Base-by-base conservation (phyloP, 1,284 basidiomycete species). In the Apiotrichum mycotoxinovorans region DNA sequence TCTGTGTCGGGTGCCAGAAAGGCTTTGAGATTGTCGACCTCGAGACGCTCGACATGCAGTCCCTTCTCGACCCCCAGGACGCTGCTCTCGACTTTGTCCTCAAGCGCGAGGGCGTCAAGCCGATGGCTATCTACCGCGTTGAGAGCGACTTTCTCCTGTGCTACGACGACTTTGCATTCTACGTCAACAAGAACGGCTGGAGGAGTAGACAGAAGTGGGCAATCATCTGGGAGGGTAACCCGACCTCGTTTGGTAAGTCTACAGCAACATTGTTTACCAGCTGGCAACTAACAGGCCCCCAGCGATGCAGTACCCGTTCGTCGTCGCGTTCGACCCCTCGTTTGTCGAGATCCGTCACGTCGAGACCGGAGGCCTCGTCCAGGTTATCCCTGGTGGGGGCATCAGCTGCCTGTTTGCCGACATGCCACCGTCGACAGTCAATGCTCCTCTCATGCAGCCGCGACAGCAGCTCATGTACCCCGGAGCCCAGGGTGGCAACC, bases 11-110 rank as follows among this genome's bases (percentile, higher is more conserved):
- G 1, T 96, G 93, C 72, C 91, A 93, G 17, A 90, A 93, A 72
- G 96, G 96, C n/a, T 98, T 99, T 74, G 96, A 98, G 79, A 98
- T 98, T 66, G 93, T 99, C 64, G 96, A 99, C 76, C 83, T 98
- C 50, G 94, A 98, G 61, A 96, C 89, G 55, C 81, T 99, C 74
- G 96, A 98, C 76, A 98, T 94, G 48, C 95, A 98, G 79, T 91
- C 91, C 10, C 76, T 99, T 61, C 81, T 99, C 54, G 96, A 99
- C 76, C 96, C 96, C 1, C 85, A 87, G 8, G 96, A 98, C 73
- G 82, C 84, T 50, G 88, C 87, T 8, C 83, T 99, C 49, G 94
- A 98, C 67, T 98, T 99, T 80, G 91, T 98, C 30, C 83, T 91
- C 63, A 91, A 88, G 75, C 81, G 87, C 57, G 93, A 96, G 72